Conservation (phyloP, 257 asterid species). For the Solanum sitiens region DNA sequence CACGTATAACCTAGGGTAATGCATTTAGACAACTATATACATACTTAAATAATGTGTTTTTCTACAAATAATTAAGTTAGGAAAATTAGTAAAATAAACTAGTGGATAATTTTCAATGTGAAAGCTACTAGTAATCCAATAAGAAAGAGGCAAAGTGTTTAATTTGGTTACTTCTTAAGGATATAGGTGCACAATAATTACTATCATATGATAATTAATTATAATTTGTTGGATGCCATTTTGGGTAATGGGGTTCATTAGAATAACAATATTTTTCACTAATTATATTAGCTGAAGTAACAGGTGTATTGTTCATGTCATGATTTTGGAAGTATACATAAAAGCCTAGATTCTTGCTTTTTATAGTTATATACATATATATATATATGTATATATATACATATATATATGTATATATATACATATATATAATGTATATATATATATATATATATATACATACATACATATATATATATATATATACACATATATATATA, state of each 20-base stretch:
- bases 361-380: background rate
- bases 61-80: background rate
- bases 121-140: constrained; percentile 15
- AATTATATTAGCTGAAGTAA: background rate
- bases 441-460: no score
- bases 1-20: constrained; percentile 34
- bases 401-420: no score
- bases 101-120: constrained; percentile 33
- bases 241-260: background rate
- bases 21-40: constrained; percentile 11
- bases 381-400: no score
- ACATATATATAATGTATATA: no score
- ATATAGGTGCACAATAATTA: background rate
- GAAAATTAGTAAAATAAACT: background rate
- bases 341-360: background rate
- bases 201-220: background rate
- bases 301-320: background rate
- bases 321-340: background rate
- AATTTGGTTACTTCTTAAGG: background rate
- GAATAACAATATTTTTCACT: background rate
- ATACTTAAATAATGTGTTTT: background rate
- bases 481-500: no score
- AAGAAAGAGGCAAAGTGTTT: background rate
- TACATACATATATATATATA: no score
- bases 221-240: constrained; percentile 2